Base-by-base conservation (phyloP, 345 rosid species). In the Clausena lansium region DNA sequence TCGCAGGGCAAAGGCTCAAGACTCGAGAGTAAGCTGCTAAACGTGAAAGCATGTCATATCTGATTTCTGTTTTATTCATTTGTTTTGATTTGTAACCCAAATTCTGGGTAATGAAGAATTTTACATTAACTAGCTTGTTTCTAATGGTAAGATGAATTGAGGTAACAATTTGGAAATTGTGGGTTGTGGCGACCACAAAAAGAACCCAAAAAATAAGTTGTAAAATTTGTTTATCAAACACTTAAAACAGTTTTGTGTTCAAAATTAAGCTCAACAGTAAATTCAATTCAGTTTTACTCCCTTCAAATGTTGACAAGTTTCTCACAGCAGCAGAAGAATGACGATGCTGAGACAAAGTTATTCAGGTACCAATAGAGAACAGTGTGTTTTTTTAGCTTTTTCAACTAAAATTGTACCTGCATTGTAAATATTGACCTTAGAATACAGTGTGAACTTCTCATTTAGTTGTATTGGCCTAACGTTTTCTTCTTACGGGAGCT, bases 1-100 rank as follows among this genome's bases (percentile, higher is more conserved):
- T 1, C 88, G 89, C 2, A 82, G 87, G 85, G 78, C 77, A 2
- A 70, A 55, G 5, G 52, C 47, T 41, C 14, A 41, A 9, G 47
- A 10, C 47, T 41, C 47, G 9, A 41, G 9, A 41, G 45, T 39
- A 39, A 39, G 11, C 11, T 2, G 45, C 45, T 39, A 39, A 39
- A 39, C 10, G 11, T 1, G 45, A 39, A 9, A 39, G 47, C 47
- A 10, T 11, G 47, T 2, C 47, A 41, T 41, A 41, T 41, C 10
- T 41, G 6, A 50, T 50, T 14, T 15, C 20, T 15, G 55, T 50
- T 50, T 41, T 4, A 50, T 50, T 1, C 57, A 52, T 1, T 52
- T 17, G 15, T 45, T 45, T 45, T 11, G 50, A 41, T 45, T 13
- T 10, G 50, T 45, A 52, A 52, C 22, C n/a, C 22, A 52, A 52